Evolutionary conservation across 441 rosid genomes (phyloP).

Genomic region (Arabidopsis lyrata): DNA sequence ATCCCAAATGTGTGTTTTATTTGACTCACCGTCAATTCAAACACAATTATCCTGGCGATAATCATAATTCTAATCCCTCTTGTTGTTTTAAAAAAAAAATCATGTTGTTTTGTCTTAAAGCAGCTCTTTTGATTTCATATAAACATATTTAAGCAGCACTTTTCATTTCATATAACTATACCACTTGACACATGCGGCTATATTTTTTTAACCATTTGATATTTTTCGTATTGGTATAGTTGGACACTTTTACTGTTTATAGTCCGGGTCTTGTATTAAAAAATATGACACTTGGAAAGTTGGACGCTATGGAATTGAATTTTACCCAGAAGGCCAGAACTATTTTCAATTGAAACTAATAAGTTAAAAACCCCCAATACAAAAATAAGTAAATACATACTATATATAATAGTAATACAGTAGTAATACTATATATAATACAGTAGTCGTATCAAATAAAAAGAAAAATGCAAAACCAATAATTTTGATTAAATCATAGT

Average conservation of each 20-base stretch:
- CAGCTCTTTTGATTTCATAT: slow-evolving; percentile 12
- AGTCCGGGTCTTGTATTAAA: slow-evolving; percentile 12
- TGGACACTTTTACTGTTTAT: slow-evolving; percentile 33
- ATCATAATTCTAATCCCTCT: slow-evolving; percentile 21
- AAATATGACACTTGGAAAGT: slow-evolving; percentile 17
- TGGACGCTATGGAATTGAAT: slow-evolving; percentile 1
- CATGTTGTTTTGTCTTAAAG: slow-evolving; percentile 20
- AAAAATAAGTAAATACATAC: neutral
- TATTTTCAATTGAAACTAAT: neutral
- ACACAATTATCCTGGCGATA: slow-evolving; percentile 30
- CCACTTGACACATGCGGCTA: slow-evolving; percentile 34
- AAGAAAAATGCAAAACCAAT: neutral
- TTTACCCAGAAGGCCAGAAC: neutral
- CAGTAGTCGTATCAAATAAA: neutral
- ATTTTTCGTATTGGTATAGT: slow-evolving; percentile 10
- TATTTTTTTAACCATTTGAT: slow-evolving; percentile 9
- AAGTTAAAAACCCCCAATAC: neutral
- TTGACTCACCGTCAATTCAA: slow-evolving; percentile 13
- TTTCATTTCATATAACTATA: slow-evolving; percentile 1
- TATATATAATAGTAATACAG: too few relatives aligned
- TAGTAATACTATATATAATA: too few relatives aligned
- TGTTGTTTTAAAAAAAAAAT: too few relatives aligned
- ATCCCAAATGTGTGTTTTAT: neutral
- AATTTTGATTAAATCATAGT: too few relatives aligned
- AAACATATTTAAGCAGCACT: slow-evolving; percentile 1